Conservation (phyloP, 2,329 filamentous ascomycete species). For the Colletotrichum sp. region DNA sequence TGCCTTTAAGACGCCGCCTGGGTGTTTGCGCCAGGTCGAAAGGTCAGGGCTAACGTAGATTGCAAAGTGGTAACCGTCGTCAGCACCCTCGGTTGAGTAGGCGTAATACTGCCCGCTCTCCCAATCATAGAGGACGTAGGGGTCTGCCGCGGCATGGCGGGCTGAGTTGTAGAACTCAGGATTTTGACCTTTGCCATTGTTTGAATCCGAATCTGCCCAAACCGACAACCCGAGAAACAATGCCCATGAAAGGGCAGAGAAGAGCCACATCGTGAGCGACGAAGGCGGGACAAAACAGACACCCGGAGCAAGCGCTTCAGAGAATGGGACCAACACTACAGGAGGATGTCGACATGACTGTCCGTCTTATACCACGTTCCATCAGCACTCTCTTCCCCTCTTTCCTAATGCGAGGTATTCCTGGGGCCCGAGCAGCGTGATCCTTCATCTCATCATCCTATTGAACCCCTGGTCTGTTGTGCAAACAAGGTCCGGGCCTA, state of each 20-base stretch:
- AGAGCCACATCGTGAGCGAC: not conserved
- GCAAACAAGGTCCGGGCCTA: not conserved
- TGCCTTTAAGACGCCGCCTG: slow-evolving; percentile 35
- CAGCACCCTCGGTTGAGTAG: slow-evolving; percentile 40
- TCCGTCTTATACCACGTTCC: not conserved
- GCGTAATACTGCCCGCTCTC: slow-evolving; percentile 34
- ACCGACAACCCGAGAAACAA: not conserved
- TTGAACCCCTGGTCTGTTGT: not conserved
- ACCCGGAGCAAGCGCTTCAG: not conserved
- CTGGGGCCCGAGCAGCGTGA: not conserved
- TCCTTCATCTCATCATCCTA: not conserved
- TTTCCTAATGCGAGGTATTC: not conserved
- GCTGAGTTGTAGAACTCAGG: slow-evolving; percentile 40
- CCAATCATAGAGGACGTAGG: slow-evolving; percentile 36
- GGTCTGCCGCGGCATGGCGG: slow-evolving; percentile 35
- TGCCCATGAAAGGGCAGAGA: not conserved
- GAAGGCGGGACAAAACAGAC: not conserved
- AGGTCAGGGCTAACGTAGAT: slow-evolving; percentile 41
- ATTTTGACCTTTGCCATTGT: too few species aligned
- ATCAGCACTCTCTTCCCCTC: not conserved
- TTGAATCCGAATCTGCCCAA: not conserved
- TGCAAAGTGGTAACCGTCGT: slow-evolving; percentile 34
- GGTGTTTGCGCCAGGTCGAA: slow-evolving; percentile 37
- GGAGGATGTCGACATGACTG: not conserved
- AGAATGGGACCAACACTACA: not conserved